Base-by-base conservation (phyloP, 208 protist species). In the Trypanosoma platydactyli region DNA sequence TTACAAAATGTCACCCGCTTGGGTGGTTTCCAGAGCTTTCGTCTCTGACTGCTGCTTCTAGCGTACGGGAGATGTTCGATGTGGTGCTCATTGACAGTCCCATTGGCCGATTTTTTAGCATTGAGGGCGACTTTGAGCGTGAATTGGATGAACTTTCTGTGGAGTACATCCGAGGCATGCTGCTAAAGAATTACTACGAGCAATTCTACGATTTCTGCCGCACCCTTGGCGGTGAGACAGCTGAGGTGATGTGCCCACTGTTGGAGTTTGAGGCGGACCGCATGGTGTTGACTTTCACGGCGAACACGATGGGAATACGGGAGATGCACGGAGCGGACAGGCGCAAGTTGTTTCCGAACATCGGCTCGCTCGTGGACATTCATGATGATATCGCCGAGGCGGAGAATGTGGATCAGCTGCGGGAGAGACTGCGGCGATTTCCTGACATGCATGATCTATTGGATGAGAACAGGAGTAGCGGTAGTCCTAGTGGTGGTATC, bases 141-240 rank as follows among this genome's bases (percentile, higher is more conserved):
- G 92, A 96, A 64, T 58, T 96, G 38, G 91, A 96, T 64, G 84
- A 89, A 61, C 78, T 99, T 48, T 96, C 98, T 58, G 97, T 99
- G 53, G 98, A 99, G 77, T 98, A 98, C 77, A 99, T 99, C 69
- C 90, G 97, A 42, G 98, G 97, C 68, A 92, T 97, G 1, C 83
- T 99, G 29, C 94, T 99, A 80, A 99, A 99, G 89, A 96, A 94
- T 40, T 99, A 99, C 83, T 91, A 99, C 49, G 97, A 99, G 77
- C 96, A 99, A 75, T 99, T 99, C 80, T 98, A 98, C 76, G 73
- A 92, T 30, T 98, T 98, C 61, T 97, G 89, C 80, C 73, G 94
- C 64, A 59, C 70, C 18, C 58, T 98, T 1, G 92, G 91, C n/a
- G 94, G 93, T 9, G 81, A 84, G 42, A 98, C 96, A 27, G 74